Percentiles rank a stretch among this genome's conserved stretches.
phyloP scores from a whole-genome alignment of 805 yeast genomes.

The Tetrapisispora fleetii region DNA sequence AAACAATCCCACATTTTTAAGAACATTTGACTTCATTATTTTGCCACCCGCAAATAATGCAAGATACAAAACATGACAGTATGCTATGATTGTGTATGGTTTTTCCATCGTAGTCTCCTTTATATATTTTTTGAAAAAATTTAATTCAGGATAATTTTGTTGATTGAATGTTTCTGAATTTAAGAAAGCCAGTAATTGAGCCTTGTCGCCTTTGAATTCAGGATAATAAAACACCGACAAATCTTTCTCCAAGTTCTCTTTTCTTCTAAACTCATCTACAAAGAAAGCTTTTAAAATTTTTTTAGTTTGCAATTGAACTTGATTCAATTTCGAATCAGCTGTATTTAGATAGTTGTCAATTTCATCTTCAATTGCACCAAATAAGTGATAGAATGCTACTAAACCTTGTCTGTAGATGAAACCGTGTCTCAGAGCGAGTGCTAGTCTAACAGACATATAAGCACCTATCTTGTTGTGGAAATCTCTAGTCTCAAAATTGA shows the following conservation, averaged over 20 bases:
- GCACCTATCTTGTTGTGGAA: constrained; percentile 63
- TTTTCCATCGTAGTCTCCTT: constrained; percentile 41
- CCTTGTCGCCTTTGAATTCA: constrained; percentile 20
- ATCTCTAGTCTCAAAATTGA: constrained; percentile 55
- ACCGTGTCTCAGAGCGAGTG: constrained; percentile 65
- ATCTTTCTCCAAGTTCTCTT: constrained; percentile 47
- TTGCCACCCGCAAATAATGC: constrained; percentile 84
- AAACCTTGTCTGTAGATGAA: constrained; percentile 74
- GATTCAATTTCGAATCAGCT: constrained; percentile 41
- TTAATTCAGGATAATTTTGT: constrained; percentile 42
- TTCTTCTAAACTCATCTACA: constrained; percentile 62
- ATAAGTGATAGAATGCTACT: constrained; percentile 62
- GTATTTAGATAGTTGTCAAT: constrained; percentile 36
- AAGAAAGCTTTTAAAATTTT: constrained; percentile 49
- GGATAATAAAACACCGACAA: constrained; percentile 57
- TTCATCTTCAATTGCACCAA: constrained; percentile 49
- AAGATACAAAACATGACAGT: constrained; percentile 75
- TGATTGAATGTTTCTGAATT: constrained; percentile 4
- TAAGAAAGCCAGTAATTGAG: constrained; percentile 1
- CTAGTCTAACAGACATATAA: constrained; percentile 57
- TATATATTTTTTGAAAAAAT: constrained; percentile 54
- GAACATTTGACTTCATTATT: constrained; percentile 55
- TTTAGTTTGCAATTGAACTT: constrained; percentile 38
- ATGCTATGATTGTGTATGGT: constrained; percentile 67
- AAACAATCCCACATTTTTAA: constrained; percentile 60